phyloP scores from a whole-genome alignment of 208 protist genomes.

The Herpetomonas samuelpessoai region DNA sequence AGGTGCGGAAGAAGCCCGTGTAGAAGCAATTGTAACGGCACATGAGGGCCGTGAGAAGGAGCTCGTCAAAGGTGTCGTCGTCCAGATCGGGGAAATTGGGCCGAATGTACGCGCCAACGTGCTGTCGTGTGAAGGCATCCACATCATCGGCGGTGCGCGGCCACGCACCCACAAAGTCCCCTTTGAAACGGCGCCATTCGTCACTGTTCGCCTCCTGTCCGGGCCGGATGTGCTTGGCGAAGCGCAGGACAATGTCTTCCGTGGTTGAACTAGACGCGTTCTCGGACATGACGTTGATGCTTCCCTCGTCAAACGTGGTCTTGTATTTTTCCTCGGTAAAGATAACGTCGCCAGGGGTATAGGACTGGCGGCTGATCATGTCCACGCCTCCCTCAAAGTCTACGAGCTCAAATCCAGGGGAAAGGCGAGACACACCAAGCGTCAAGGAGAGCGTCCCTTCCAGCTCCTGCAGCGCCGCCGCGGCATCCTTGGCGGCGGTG shows the following conservation, averaged over 20 bases:
- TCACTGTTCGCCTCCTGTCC: constrained; percentile 38
- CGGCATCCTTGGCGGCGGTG: constrained; percentile 16
- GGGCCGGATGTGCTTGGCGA: constrained; percentile 52
- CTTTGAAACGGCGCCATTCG: constrained; percentile 47
- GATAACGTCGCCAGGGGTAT: constrained; percentile 64
- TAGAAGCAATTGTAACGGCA: constrained; percentile 90
- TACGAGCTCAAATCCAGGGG: constrained; percentile 61
- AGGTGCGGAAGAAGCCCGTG: constrained; percentile 83
- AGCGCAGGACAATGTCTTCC: constrained; percentile 52
- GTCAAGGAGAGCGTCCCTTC: constrained; percentile 43
- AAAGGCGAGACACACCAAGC: constrained; percentile 54
- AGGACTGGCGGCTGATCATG: constrained; percentile 55
- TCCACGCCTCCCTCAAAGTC: constrained; percentile 73
- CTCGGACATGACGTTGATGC: constrained; percentile 28
- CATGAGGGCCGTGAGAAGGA: constrained; percentile 66
- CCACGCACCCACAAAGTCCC: constrained; percentile 76
- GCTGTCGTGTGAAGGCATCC: constrained; percentile 35
- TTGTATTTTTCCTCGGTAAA: constrained; percentile 75
- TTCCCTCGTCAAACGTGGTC: constrained; percentile 42
- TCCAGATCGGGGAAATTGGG: constrained; percentile 34
- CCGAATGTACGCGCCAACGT: constrained; percentile 32
- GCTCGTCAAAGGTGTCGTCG: constrained; percentile 46
- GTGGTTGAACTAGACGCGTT: constrained; percentile 29
- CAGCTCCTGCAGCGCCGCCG: constrained; percentile 16
- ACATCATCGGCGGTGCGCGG: constrained; percentile 61